A percentile compares a stretch with the other conserved stretches of the same genome.
Conservation (phyloP, 352 stramenopile genomes). For the Pythium biforme region DNA sequence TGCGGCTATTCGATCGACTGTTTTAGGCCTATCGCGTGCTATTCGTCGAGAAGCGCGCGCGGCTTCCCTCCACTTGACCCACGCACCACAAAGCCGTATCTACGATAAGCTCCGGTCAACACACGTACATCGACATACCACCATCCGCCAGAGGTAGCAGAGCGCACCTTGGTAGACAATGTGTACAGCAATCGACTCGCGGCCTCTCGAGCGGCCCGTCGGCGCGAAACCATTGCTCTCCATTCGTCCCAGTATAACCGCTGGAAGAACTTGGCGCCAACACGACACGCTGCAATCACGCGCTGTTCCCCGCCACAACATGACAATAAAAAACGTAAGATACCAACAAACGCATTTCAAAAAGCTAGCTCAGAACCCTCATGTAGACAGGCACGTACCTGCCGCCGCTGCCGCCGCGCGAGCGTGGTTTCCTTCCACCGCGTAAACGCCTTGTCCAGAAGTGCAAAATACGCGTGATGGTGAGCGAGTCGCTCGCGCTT, state of each 20-base stretch:
- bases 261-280: conserved; percentile 43
- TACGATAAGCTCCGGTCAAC: neutral
- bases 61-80: neutral
- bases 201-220: neutral
- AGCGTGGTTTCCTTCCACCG: conserved; percentile 30
- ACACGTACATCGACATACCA: neutral
- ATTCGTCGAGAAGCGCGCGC: neutral
- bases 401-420: conserved; percentile 25
- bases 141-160: too few relatives aligned
- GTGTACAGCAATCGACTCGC: neutral
- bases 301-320: too few relatives aligned
- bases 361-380: too few relatives aligned
- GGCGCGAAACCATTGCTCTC: conserved; percentile 21
- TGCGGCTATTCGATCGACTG: neutral
- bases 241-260: conserved; percentile 39
- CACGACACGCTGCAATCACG: conserved; percentile 39
- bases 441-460: conserved; percentile 28
- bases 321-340: too few relatives aligned
- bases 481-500: conserved; percentile 25
- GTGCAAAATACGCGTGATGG: conserved; percentile 34
- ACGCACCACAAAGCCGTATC: neutral
- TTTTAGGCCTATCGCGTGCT: neutral
- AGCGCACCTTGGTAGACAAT: conserved; percentile 5
- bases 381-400: conserved; percentile 31
- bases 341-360: too few relatives aligned